Conservation (phyloP, 2,329 filamentous ascomycete genomes). For the Monilinia fructigena region DNA sequence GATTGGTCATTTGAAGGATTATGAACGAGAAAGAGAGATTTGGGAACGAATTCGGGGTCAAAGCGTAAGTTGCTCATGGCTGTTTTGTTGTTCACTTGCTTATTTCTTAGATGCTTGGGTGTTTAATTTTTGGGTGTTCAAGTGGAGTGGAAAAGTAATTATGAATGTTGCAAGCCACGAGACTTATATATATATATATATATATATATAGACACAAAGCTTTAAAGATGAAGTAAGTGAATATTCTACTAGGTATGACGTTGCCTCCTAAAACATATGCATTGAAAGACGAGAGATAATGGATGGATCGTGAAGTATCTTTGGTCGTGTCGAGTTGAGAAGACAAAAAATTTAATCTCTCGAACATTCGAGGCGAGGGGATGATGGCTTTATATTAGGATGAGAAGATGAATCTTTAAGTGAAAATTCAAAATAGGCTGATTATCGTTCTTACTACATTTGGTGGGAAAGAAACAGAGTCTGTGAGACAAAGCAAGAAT, state of each 20-base stretch:
- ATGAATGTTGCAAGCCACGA: not conserved
- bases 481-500: too few relatives aligned
- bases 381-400: not conserved
- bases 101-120: not conserved
- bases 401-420: fast-evolving
- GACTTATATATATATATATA: not conserved
- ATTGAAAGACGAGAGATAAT: not conserved
- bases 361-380: not conserved
- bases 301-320: not conserved
- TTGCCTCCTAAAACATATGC: too few relatives aligned
- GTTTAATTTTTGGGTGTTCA: not conserved
- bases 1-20: not conserved
- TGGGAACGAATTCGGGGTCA: not conserved
- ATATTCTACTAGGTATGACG: not conserved
- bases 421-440: not conserved
- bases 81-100: not conserved
- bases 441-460: not conserved
- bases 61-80: not conserved
- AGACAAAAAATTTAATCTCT: not conserved
- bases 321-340: not conserved
- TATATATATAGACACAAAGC: not conserved
- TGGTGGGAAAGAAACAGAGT: not conserved
- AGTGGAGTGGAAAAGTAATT: not conserved
- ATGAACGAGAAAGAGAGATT: constrained; percentile 1
- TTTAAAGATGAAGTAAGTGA: not conserved